Percentiles rank a stretch among this genome's conserved stretches.
phyloP scores from a whole-genome alignment of 139 green algal genomes.

The Nannochloris sp. region DNA sequence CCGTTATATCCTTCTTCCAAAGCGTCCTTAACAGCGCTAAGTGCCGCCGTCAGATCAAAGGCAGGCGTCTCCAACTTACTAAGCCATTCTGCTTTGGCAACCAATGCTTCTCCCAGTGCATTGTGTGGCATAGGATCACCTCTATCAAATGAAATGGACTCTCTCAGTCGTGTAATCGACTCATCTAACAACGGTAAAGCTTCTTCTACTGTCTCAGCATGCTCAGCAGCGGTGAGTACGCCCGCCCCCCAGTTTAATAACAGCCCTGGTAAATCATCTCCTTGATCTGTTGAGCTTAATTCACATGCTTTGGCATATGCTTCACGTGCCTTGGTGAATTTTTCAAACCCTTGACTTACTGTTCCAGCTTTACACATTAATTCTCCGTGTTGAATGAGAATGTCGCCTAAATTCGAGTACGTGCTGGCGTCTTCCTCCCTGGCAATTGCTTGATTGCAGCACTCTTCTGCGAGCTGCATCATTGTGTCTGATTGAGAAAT shows the following conservation, averaged over 20 bases:
- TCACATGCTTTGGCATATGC: slow-evolving; percentile 28
- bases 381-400: slow-evolving; percentile 38
- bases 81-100: slow-evolving; percentile 40
- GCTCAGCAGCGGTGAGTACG: slow-evolving; percentile 27
- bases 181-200: slow-evolving; percentile 37
- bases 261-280: slow-evolving; percentile 54
- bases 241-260: slow-evolving; percentile 73
- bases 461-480: slow-evolving; percentile 19
- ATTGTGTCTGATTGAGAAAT: neutral
- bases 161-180: slow-evolving; percentile 36
- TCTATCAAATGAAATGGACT: slow-evolving; percentile 38
- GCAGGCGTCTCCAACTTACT: too few relatives aligned
- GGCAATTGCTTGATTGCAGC: slow-evolving; percentile 37
- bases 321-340: slow-evolving; percentile 5
- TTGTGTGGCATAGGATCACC: slow-evolving; percentile 45
- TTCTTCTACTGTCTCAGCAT: slow-evolving; percentile 13
- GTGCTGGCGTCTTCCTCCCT: slow-evolving; percentile 56
- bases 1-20: slow-evolving; percentile 50
- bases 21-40: slow-evolving; percentile 22
- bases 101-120: slow-evolving; percentile 54
- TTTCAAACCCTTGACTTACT: neutral
- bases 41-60: neutral
- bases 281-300: slow-evolving; percentile 22
- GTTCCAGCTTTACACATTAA: slow-evolving; percentile 11
- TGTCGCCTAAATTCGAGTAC: slow-evolving; percentile 54